Percentiles rank a stretch among this genome's conserved stretches.
Conservation (phyloP, 495 filamentous ascomycete genomes). For the Penicillium silybi region DNA sequence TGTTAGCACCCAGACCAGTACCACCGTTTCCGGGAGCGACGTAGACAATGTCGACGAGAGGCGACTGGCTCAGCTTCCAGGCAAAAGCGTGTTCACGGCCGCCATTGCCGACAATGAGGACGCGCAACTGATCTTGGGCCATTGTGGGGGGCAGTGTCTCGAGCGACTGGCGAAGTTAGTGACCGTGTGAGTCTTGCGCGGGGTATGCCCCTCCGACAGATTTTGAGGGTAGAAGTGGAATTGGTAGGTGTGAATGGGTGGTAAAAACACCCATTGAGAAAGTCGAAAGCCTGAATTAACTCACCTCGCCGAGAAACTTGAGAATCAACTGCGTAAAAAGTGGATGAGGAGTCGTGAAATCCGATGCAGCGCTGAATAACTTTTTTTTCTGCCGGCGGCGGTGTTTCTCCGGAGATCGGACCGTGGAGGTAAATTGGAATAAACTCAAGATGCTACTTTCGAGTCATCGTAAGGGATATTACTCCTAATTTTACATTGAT, state of each 20-base stretch:
- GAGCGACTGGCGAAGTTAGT: constrained; percentile 27
- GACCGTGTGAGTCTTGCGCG: constrained; percentile 22
- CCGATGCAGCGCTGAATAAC: constrained; percentile 5
- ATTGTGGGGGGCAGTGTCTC: constrained; percentile 34
- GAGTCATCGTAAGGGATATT: neutral
- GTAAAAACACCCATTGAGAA: neutral
- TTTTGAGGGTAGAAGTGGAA: neutral
- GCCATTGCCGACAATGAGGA: constrained; percentile 89
- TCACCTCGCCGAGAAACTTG: constrained; percentile 32
- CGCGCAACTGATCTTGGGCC: constrained; percentile 47
- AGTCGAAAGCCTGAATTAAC: constrained; percentile 3
- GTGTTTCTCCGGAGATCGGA: constrained; percentile 24
- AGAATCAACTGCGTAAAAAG: constrained; percentile 26
- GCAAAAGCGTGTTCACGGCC: constrained; percentile 93
- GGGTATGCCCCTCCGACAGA: constrained; percentile 22
- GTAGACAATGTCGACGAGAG: constrained; percentile 47
- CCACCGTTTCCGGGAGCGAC: constrained; percentile 80
- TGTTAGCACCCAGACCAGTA: constrained; percentile 58
- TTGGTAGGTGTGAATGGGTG: neutral
- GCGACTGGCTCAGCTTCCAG: constrained; percentile 87
- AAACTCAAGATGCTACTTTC: neutral
- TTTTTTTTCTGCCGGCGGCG: constrained; percentile 31
- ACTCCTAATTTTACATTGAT: neutral
- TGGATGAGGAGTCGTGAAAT: constrained; percentile 12
- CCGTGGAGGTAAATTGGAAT: neutral